Conservation (phyloP, 257 asterid genomes). For the Mitragyna speciosa region DNA sequence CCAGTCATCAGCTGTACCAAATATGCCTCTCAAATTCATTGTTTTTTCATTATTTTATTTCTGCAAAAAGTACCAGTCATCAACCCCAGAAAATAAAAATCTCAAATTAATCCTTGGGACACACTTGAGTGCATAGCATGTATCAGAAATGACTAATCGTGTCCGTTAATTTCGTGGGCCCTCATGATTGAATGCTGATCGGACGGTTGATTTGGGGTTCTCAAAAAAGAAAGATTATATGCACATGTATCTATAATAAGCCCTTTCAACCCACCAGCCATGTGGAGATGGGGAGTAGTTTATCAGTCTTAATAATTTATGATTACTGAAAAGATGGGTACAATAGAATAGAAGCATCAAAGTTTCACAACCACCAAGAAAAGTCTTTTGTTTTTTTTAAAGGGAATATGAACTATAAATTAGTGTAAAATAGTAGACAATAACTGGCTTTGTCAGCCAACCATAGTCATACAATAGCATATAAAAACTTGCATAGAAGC, state of each 20-base stretch:
- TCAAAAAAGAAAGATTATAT: neutral
- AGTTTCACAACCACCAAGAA: conserved; percentile 41
- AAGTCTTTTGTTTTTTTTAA: conserved; percentile 1
- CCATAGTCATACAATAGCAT: conserved; percentile 27
- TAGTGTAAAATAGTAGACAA: conserved; percentile 28
- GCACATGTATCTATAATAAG: conserved; percentile 5
- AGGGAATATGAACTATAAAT: conserved; percentile 17
- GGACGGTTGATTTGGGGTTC: neutral
- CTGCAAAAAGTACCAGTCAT: conserved; percentile 1
- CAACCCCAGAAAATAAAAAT: neutral
- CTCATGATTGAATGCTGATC: neutral
- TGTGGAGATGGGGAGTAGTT: conserved; percentile 26
- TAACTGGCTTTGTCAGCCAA: conserved; percentile 39
- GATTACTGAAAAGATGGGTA: conserved; percentile 15
- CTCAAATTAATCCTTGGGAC: neutral
- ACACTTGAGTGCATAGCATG: neutral
- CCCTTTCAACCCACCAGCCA: conserved; percentile 22
- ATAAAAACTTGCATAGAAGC: conserved; percentile 18
- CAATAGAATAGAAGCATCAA: conserved; percentile 51
- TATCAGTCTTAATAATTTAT: conserved; percentile 16
- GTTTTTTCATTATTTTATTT: neutral
- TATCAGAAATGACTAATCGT: neutral
- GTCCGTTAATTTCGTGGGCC: neutral
- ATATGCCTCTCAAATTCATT: neutral
- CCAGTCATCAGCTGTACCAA: conserved; percentile 15